These are phyloP conservation scores for Pythium phragmitis DNA, from an alignment of 352 stramenopile species.

Conservation along the genomic window DNA sequence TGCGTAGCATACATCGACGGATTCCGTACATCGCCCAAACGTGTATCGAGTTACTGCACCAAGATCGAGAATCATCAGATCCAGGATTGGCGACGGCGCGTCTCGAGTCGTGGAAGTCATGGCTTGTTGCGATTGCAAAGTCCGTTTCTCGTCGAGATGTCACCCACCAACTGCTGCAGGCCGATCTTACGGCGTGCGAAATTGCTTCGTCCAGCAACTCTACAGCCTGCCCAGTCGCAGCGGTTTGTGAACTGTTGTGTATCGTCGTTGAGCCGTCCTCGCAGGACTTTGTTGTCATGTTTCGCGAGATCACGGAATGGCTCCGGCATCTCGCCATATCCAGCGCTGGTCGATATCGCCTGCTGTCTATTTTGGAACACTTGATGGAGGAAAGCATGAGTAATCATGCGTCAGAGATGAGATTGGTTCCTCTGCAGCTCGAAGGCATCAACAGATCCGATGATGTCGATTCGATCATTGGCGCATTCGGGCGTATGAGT, in stretches of 20 bases:
- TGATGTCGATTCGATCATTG: constrained; percentile 26
- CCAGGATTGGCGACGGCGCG: constrained; percentile 23
- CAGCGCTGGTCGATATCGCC: constrained; percentile 6
- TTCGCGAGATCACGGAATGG: constrained; percentile 23
- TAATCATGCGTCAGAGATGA: background rate
- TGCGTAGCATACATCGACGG: constrained; percentile 46
- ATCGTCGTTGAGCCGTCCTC: constrained; percentile 36
- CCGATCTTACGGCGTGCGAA: constrained; percentile 46
- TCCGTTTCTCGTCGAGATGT: constrained; percentile 49
- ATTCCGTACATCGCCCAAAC: constrained; percentile 58
- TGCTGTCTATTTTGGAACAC: constrained; percentile 13
- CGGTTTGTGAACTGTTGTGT: constrained; percentile 43
- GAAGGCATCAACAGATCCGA: background rate
- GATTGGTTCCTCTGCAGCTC: constrained; percentile 22
- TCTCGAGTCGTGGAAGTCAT: constrained; percentile 42
- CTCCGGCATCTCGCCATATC: constrained; percentile 14
- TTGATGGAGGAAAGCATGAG: constrained; percentile 2
- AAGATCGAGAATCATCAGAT: constrained; percentile 15
- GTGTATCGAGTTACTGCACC: constrained; percentile 28
- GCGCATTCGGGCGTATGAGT: constrained; percentile 30
- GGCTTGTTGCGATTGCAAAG: constrained; percentile 48
- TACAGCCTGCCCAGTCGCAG: constrained; percentile 19
- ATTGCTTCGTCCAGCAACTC: background rate
- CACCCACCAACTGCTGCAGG: constrained; percentile 49
- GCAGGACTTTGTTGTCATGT: constrained; percentile 47